Evolutionary conservation across 2,329 filamentous ascomycete species (phyloP), one percentile per base, ranked within the genome.

Genomic region (Colletotrichum limetticola): DNA sequence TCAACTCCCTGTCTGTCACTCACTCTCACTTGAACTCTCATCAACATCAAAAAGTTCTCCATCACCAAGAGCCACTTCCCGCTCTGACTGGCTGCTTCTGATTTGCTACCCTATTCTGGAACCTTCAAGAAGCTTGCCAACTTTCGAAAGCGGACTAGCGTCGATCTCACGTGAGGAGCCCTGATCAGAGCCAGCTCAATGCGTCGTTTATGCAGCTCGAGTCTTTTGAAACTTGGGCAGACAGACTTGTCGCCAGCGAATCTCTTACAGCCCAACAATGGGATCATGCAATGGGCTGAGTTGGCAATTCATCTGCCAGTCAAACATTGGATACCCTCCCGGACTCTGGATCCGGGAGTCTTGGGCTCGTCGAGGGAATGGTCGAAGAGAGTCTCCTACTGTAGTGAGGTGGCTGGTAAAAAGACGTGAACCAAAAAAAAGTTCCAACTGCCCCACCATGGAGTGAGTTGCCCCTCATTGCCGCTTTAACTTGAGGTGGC

Each of bases 401-500:
- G 42, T 55, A 64, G 37, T 64, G 46, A 24, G 65, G 72, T 72
- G 74, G 74, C 67, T 74, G 72, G 74, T 74, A 69, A 75, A 74
- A 22, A 49, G 42, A 49, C 42, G 42, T 49, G 74, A 74, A 75
- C 66, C 68, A 55, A 57, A 71, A 65, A 67, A 68, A 73, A 62
- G 59, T 62, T 63, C 62, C 80, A 91, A 85, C 77, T 92, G 92
- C 79, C 86, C 93, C 55, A 87, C 90, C 68, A 81, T 88, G 16
- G 85, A 88, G 30, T 85, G 85, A 12, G 85, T 85, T 76, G 93
- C 90, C 79, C 88, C 84, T n/a, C 91, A 12, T 93, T 92, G 76
- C 91, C 92, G 56, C 89, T 93, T 58, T 91, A 92, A 75, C 22
- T 63, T 3, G 86, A 91, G 71, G 19, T 28, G 5, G 24, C 4